These are phyloP conservation scores for Penicillium lividum DNA, from an alignment of 495 filamentous ascomycete genomes.

Conservation along the genomic window DNA sequence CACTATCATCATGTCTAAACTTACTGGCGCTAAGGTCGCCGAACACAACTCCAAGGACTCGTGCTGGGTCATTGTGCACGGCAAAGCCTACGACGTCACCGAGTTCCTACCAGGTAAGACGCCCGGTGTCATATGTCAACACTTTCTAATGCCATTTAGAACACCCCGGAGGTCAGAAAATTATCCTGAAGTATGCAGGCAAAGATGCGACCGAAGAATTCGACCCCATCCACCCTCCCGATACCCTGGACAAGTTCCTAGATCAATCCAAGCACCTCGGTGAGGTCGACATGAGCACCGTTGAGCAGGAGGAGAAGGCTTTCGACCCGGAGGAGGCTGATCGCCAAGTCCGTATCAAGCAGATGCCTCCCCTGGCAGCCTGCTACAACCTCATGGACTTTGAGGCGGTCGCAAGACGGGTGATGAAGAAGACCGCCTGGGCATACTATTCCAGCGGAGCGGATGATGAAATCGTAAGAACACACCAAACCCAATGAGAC, in stretches of 20 bases:
- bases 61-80: slow-evolving; percentile 84
- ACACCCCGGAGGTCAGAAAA: slow-evolving; percentile 82
- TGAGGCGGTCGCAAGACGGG: slow-evolving; percentile 79
- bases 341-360: slow-evolving; percentile 69
- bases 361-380: slow-evolving; percentile 80
- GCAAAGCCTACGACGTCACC: slow-evolving; percentile 88
- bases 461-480: slow-evolving; percentile 87
- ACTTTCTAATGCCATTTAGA: slow-evolving; percentile 40
- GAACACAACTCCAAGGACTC: slow-evolving; percentile 82
- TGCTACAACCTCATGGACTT: slow-evolving; percentile 97
- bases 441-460: slow-evolving; percentile 95
- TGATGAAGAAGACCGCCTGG: slow-evolving; percentile 96
- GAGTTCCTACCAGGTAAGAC: slow-evolving; percentile 72
- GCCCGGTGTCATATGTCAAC: background rate
- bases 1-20: slow-evolving; percentile 40
- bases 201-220: slow-evolving; percentile 84
- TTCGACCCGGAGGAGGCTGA: slow-evolving; percentile 76
- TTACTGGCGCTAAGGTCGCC: slow-evolving; percentile 76
- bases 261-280: slow-evolving; percentile 88
- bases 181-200: slow-evolving; percentile 82
- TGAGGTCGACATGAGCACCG: slow-evolving; percentile 84
- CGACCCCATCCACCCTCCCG: slow-evolving; percentile 92
- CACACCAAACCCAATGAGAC: background rate
- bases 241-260: slow-evolving; percentile 74
- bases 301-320: slow-evolving; percentile 67